Evolutionary conservation across 495 filamentous ascomycete species (phyloP).

Genomic region (Neurospora sp.): DNA sequence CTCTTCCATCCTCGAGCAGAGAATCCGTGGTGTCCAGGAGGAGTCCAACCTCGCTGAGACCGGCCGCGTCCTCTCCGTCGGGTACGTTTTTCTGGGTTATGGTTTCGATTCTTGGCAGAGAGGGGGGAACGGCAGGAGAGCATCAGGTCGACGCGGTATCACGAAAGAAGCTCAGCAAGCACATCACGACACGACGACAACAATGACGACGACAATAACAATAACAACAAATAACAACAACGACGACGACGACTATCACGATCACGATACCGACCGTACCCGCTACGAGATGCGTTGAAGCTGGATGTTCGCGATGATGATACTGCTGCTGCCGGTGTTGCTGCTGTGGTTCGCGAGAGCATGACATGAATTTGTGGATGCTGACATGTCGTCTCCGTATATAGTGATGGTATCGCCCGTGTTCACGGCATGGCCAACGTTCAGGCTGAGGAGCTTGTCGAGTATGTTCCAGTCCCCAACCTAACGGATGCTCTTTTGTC

Average conservation of each 20-base stretch:
- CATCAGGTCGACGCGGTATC: neutral
- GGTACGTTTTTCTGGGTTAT: conserved; percentile 54
- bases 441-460: conserved; percentile 99
- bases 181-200: neutral
- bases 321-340: neutral
- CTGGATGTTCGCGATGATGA: neutral
- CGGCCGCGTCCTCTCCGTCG: conserved; percentile 95
- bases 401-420: conserved; percentile 99
- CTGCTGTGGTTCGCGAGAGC: neutral
- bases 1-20: conserved; percentile 96
- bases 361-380: conserved; percentile 5
- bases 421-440: conserved; percentile 99
- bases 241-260: neutral
- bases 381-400: conserved; percentile 28
- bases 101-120: conserved; percentile 10
- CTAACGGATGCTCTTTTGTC: neutral
- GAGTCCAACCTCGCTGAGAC: conserved; percentile 96
- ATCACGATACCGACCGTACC: neutral
- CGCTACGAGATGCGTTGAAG: neutral
- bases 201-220: neutral
- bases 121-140: neutral
- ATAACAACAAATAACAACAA: neutral
- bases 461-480: conserved; percentile 55
- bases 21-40: conserved; percentile 95
- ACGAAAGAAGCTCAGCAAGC: neutral